Evolutionary conservation across 768 basidiomycete species (phyloP).

Genomic region (Xerocomus brunneocitrinus): DNA sequence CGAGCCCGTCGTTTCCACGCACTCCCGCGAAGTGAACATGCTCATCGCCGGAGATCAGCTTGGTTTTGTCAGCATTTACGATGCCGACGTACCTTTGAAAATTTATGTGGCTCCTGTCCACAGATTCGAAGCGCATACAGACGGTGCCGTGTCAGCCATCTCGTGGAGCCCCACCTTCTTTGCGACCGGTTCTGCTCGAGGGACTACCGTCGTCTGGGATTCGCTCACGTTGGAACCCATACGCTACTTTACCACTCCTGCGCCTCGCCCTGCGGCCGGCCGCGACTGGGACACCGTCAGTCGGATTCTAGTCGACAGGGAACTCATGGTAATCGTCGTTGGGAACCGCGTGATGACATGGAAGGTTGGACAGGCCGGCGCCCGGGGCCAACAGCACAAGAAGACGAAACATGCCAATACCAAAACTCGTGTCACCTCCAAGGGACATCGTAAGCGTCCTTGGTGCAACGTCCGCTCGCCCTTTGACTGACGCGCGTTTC

Average conservation of each 20-base stretch:
- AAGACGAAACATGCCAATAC: slow-evolving; percentile 30
- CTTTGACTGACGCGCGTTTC: not conserved
- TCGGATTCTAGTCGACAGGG: slow-evolving; percentile 53
- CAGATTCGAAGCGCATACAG: slow-evolving; percentile 60
- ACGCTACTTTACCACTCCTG: slow-evolving; percentile 49
- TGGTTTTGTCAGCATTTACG: slow-evolving; percentile 61
- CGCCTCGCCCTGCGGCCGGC: slow-evolving; percentile 32
- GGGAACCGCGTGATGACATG: slow-evolving; percentile 65
- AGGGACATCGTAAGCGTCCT: slow-evolving; percentile 43
- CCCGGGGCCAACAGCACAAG: slow-evolving; percentile 25
- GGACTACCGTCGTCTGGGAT: slow-evolving; percentile 60
- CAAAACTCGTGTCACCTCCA: slow-evolving; percentile 32
- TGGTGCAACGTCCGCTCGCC: not conserved
- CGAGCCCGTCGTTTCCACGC: slow-evolving; percentile 41
- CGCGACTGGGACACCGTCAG: slow-evolving; percentile 42
- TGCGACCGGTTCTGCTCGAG: slow-evolving; percentile 61
- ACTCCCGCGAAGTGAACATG: slow-evolving; percentile 42
- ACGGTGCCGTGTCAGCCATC: slow-evolving; percentile 61
- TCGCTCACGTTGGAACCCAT: slow-evolving; percentile 56
- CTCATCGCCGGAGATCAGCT: slow-evolving; percentile 61
- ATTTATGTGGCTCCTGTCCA: slow-evolving; percentile 32
- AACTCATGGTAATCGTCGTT: slow-evolving; percentile 53
- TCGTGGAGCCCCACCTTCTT: slow-evolving; percentile 57
- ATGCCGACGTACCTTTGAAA: slow-evolving; percentile 35
- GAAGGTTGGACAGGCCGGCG: slow-evolving; percentile 49